phyloP scores from a whole-genome alignment of 2,329 filamentous ascomycete species.

The Raffaelea albimanens region DNA sequence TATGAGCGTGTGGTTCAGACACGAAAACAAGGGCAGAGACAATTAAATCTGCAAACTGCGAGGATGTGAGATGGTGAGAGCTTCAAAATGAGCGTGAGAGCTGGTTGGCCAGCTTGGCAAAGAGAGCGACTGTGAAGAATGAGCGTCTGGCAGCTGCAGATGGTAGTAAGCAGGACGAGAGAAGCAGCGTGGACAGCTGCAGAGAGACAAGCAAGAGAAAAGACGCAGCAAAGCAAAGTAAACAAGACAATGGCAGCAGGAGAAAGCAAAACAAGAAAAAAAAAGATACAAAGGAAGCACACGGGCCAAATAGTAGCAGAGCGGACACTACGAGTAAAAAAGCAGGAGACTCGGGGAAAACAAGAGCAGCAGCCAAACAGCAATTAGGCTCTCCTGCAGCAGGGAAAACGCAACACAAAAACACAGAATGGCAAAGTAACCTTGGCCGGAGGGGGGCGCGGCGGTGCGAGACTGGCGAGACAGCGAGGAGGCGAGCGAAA shows the following conservation, averaged over 20 bases:
- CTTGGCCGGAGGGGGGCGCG: no score
- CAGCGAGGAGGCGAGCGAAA: no score
- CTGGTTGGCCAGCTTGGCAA: background rate
- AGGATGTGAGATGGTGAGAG: no score
- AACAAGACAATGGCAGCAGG: background rate
- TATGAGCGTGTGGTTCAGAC: background rate
- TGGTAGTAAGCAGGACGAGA: background rate
- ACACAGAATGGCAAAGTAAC: background rate
- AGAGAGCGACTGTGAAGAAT: background rate
- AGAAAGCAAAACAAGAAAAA: background rate
- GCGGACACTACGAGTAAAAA: background rate
- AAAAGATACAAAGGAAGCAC: background rate
- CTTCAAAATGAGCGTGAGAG: background rate
- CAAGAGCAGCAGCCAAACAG: background rate
- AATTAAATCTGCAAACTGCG: no score
- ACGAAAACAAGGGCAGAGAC: background rate
- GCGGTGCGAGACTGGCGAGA: no score
- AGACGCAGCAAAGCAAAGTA: background rate
- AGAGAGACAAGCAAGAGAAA: background rate
- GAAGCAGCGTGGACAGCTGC: no score
- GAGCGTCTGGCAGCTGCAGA: background rate
- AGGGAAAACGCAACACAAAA: background rate
- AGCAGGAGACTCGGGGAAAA: background rate
- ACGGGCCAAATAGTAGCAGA: slow-evolving; percentile 13
- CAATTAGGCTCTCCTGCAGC: no score